Evolutionary conservation across 1,284 basidiomycete species (phyloP), one percentile per base, ranked within the genome.

Genomic region (Pseudozyma flocculosa): DNA sequence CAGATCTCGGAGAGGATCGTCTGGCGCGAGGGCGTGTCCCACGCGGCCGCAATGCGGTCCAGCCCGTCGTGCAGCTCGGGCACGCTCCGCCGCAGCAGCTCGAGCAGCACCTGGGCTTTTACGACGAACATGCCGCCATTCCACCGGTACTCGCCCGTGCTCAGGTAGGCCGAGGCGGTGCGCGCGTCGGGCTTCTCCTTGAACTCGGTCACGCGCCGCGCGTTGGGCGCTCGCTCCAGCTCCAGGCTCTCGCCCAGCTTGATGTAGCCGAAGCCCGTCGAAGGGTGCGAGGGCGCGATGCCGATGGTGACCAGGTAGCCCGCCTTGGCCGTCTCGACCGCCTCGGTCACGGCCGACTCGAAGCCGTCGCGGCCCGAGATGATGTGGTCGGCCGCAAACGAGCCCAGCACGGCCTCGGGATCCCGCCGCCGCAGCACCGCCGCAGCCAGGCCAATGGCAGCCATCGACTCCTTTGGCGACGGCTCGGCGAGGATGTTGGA

Each of bases 71-170:
- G 59, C 22, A 78, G 63, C 26, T 72, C 72, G 1, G 74, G 76
- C 23, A 72, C 64, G 14, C 57, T 67, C 45, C 54, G 50, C 43
- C 70, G 60, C 34, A 78, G 50, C 21, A 78, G 47, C 4, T 67
- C 48, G 42, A 78, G 51, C 40, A 78, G 50, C 10, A 64, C 63
- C 43, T 66, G 59, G 30, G 76, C 76, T 51, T 75, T 66, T 47
- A 78, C 76, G 18, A 78, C 76, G 36, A 78, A 78, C 76, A 78
- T 78, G 57, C 76, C 76, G 39, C 74, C 76, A 48, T 78, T 78
- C 76, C 76, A 78, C 36, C 76, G 48, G 60, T 78, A 78, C 46
- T 78, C 65, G 50, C 76, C 76, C 2, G 76, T 78, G 24, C 48
- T 49, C 15, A 78, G 60, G 56, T 78, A 78, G 14, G 72, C 73